Conservation (phyloP, 805 yeast species). For the Tetrapisispora nanseiensis region DNA sequence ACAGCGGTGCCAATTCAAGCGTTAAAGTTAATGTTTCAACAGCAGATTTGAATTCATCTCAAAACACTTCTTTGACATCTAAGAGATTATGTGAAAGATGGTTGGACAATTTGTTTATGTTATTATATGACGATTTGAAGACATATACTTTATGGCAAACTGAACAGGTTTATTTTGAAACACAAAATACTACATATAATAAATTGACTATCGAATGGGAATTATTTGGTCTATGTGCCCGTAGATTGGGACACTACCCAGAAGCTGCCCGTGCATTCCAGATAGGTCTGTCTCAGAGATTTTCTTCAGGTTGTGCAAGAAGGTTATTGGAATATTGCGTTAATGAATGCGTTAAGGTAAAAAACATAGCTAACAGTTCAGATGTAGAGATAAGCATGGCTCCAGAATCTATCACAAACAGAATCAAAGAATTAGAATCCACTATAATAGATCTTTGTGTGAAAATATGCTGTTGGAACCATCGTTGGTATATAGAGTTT, state of each 20-base stretch:
- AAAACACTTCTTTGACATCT: slow-evolving; percentile 38
- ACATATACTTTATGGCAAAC: slow-evolving; percentile 91
- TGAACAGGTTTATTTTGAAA: slow-evolving; percentile 78
- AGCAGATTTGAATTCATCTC: slow-evolving; percentile 5
- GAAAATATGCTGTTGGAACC: slow-evolving; percentile 90
- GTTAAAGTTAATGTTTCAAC: not conserved
- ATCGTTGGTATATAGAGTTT: slow-evolving; percentile 93
- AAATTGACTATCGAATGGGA: slow-evolving; percentile 89
- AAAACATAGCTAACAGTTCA: slow-evolving; percentile 10
- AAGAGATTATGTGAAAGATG: slow-evolving; percentile 66
- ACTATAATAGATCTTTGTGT: slow-evolving; percentile 60
- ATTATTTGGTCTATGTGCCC: slow-evolving; percentile 75
- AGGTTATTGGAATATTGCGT: slow-evolving; percentile 60
- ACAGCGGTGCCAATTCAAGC: not conserved
- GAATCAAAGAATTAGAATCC: slow-evolving; percentile 33
- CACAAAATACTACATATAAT: slow-evolving; percentile 70
- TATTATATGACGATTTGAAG: slow-evolving; percentile 64
- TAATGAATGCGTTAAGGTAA: slow-evolving; percentile 34
- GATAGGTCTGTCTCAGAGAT: slow-evolving; percentile 60
- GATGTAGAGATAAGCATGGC: slow-evolving; percentile 18
- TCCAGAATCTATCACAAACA: slow-evolving; percentile 28
- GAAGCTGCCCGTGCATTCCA: slow-evolving; percentile 84
- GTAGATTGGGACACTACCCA: slow-evolving; percentile 71
- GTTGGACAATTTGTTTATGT: slow-evolving; percentile 65
- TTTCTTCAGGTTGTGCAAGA: slow-evolving; percentile 71